phyloP scores from a whole-genome alignment of 768 basidiomycete genomes.

The Collybiopsis luxurians region DNA sequence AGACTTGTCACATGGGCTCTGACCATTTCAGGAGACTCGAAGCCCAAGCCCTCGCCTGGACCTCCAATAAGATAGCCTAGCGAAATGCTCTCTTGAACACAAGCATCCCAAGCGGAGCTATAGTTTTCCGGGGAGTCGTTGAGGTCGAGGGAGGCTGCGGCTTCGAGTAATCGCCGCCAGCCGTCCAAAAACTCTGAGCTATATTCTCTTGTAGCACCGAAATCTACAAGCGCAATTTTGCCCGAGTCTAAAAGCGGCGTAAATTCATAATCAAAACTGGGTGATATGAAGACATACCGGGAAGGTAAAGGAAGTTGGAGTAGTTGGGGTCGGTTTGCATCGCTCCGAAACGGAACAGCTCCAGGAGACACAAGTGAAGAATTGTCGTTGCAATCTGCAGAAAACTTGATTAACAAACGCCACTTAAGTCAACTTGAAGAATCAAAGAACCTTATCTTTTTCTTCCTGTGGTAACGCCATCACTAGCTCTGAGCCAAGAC shows the following conservation, averaged over 20 bases:
- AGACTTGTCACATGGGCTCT: constrained; percentile 84
- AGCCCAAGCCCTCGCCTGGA: constrained; percentile 64
- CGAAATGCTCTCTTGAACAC: constrained; percentile 70
- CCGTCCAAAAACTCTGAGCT: constrained; percentile 80
- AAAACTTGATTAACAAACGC: neutral
- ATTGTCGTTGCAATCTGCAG: constrained; percentile 79
- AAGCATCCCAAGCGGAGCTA: constrained; percentile 38
- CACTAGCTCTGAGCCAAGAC: constrained; percentile 66
- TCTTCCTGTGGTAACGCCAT: constrained; percentile 57
- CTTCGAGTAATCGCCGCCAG: constrained; percentile 83
- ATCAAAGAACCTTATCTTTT: constrained; percentile 62
- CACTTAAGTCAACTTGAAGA: neutral
- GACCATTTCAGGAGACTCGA: constrained; percentile 65
- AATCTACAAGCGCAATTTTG: constrained; percentile 88
- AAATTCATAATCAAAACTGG: neutral
- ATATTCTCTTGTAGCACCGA: constrained; percentile 92
- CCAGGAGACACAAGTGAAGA: constrained; percentile 82
- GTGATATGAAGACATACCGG: constrained; percentile 11
- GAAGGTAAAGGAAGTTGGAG: constrained; percentile 95
- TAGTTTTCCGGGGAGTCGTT: constrained; percentile 41
- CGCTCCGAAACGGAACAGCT: constrained; percentile 84
- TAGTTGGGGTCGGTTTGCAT: constrained; percentile 99
- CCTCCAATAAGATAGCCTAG: constrained; percentile 89
- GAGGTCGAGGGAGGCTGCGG: constrained; percentile 48
- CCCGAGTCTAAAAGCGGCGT: neutral